Evolutionary conservation across 805 yeast genomes (phyloP).

Genomic region (Kuraishia molischiana): DNA sequence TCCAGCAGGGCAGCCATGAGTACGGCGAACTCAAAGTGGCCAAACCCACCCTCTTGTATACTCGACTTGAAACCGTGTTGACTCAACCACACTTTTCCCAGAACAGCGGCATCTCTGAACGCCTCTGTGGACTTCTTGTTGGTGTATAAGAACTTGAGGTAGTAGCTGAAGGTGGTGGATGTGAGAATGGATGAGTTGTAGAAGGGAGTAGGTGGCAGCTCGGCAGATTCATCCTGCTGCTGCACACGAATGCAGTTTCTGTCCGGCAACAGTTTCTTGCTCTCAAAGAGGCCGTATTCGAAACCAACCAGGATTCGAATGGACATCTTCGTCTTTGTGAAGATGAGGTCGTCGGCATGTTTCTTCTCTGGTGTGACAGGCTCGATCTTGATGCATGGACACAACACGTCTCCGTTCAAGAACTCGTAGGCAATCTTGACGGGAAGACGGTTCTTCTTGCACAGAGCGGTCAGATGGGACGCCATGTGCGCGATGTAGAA

Average conservation of each 20-base stretch:
- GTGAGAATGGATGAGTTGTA: slow-evolving; percentile 78
- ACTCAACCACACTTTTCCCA: slow-evolving; percentile 84
- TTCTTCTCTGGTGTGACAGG: slow-evolving; percentile 33
- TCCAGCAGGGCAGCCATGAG: slow-evolving; percentile 72
- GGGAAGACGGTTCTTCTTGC: slow-evolving; percentile 48
- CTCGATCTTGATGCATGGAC: slow-evolving; percentile 64
- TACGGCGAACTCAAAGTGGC: slow-evolving; percentile 81
- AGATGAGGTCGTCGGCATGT: slow-evolving; percentile 43
- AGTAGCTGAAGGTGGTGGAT: slow-evolving; percentile 57
- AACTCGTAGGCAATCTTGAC: slow-evolving; percentile 54
- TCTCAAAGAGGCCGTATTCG: slow-evolving; percentile 61
- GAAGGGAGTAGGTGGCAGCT: slow-evolving; percentile 68
- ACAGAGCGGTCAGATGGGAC: slow-evolving; percentile 43
- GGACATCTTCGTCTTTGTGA: slow-evolving; percentile 56
- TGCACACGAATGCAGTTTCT: slow-evolving; percentile 76
- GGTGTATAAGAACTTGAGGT: slow-evolving; percentile 67
- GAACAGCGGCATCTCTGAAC: slow-evolving; percentile 76
- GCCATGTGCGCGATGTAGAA: slow-evolving; percentile 79
- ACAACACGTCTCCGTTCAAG: slow-evolving; percentile 65
- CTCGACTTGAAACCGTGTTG: slow-evolving; percentile 75
- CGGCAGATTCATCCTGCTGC: slow-evolving; percentile 22
- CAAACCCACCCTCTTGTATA: slow-evolving; percentile 67
- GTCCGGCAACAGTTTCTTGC: slow-evolving; percentile 68
- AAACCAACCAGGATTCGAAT: slow-evolving; percentile 69
- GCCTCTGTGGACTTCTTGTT: slow-evolving; percentile 69